Conservation (phyloP, 331 rosid genomes). For the Acacia concinna region DNA sequence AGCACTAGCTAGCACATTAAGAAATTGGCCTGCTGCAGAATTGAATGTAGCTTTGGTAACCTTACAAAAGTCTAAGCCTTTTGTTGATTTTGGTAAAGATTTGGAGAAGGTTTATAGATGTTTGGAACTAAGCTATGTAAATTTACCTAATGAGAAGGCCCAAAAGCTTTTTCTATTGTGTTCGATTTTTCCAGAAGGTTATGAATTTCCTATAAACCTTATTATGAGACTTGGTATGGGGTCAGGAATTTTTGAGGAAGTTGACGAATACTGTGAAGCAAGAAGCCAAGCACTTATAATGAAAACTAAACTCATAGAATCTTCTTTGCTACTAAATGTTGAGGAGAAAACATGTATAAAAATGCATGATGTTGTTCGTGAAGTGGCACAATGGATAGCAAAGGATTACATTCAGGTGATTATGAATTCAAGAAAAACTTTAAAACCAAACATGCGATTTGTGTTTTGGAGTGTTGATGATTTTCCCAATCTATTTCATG, state of each 20-base stretch:
- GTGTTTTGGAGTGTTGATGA: neutral
- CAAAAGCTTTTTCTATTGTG: slow-evolving; percentile 13
- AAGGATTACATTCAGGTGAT: neutral
- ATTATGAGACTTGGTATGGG: slow-evolving; percentile 25
- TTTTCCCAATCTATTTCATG: neutral
- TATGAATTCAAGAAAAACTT: neutral
- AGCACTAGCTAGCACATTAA: slow-evolving; percentile 27
- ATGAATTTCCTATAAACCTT: neutral
- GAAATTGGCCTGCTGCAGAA: neutral
- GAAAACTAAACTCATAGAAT: slow-evolving; percentile 18
- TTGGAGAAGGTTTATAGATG: slow-evolving; percentile 27
- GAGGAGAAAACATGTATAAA: slow-evolving; percentile 3
- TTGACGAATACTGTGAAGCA: neutral
- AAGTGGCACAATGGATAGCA: slow-evolving; percentile 23
- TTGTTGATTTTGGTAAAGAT: slow-evolving; percentile 6
- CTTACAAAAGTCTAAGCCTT: neutral
- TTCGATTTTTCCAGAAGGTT: slow-evolving; percentile 33
- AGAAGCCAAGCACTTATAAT: neutral
- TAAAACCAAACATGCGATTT: neutral
- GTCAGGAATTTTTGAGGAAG: neutral
- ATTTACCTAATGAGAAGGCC: slow-evolving; percentile 1
- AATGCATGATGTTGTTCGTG: slow-evolving; percentile 37
- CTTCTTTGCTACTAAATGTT: slow-evolving; percentile 4
- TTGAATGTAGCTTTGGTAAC: neutral
- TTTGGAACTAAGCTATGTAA: slow-evolving; percentile 21